Evolutionary conservation across 192 early-diverging fungal species (phyloP).

Genomic region (Radiomyces spectabilis): DNA sequence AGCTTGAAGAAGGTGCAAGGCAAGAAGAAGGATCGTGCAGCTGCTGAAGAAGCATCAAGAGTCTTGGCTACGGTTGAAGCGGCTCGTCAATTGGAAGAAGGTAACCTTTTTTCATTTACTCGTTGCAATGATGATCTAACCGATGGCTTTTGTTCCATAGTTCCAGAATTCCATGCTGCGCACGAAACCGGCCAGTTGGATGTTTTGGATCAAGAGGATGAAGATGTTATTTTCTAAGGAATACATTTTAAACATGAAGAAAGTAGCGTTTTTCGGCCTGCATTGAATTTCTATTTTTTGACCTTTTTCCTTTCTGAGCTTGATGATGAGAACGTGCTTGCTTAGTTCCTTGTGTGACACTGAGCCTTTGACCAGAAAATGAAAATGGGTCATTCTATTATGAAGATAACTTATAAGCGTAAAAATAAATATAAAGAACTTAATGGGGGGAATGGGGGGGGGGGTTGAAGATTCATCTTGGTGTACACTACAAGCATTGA

Average conservation of each 20-base stretch:
- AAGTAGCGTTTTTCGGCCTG: too few relatives aligned
- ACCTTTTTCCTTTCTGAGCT: neutral
- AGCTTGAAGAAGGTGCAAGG: slow-evolving; percentile 97
- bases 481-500: too few relatives aligned
- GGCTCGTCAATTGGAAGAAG: slow-evolving; percentile 3
- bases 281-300: neutral
- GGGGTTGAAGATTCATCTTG: too few relatives aligned
- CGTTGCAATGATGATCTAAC: neutral
- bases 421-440: too few relatives aligned
- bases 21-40: slow-evolving; percentile 87
- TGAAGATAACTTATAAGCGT: too few relatives aligned
- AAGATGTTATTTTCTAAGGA: slow-evolving; percentile 28
- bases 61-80: neutral
- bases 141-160: neutral
- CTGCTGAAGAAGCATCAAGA: slow-evolving; percentile 45
- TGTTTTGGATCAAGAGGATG: slow-evolving; percentile 24
- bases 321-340: neutral
- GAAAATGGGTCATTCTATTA: too few relatives aligned
- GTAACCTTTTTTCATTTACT: slow-evolving; percentile 5
- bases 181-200: slow-evolving; percentile 26
- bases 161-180: slow-evolving; percentile 11
- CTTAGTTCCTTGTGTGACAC: neutral
- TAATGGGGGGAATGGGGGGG: too few relatives aligned
- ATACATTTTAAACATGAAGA: too few relatives aligned
- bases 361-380: too few relatives aligned